Conservation (phyloP, 2,329 filamentous ascomycete species). For the Cordyceps javanica region DNA sequence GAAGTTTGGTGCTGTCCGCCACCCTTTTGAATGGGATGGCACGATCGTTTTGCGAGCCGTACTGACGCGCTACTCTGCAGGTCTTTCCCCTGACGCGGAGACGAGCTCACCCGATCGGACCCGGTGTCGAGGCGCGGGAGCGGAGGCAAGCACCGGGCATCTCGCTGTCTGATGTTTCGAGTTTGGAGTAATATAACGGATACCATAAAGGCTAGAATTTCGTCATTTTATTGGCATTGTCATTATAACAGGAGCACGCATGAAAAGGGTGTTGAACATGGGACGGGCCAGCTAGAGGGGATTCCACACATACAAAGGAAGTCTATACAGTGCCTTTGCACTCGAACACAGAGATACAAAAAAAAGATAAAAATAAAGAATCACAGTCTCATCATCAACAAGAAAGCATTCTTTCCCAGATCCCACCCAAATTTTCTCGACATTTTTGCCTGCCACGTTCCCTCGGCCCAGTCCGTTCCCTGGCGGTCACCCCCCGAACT, state of each 20-base stretch:
- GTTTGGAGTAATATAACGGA: conserved; percentile 38
- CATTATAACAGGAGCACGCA: not conserved
- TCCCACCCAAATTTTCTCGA: not conserved
- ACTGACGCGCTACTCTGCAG: conserved; percentile 27
- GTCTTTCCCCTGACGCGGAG: conserved; percentile 56
- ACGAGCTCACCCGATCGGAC: conserved; percentile 62
- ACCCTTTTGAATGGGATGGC: not conserved
- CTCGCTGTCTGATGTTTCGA: conserved; percentile 58
- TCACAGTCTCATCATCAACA: not conserved
- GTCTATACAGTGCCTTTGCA: not conserved
- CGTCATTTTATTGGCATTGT: not conserved
- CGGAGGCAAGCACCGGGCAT: conserved; percentile 40
- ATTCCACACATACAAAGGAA: not conserved
- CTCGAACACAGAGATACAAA: not conserved
- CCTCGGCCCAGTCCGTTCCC: not conserved
- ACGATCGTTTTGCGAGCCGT: not conserved
- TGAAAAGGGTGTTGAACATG: not conserved
- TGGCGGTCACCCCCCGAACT: conserved; percentile 22
- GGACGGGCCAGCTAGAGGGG: not conserved
- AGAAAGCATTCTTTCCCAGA: not conserved
- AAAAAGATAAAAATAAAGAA: conserved; percentile 1
- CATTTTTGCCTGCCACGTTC: not conserved
- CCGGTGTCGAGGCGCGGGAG: conserved; percentile 75
- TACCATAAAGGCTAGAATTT: conserved; percentile 1
- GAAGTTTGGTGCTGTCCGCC: not conserved